Base-by-base conservation (phyloP, 2,329 filamentous ascomycete species). In the Colletotrichum simmondsii region DNA sequence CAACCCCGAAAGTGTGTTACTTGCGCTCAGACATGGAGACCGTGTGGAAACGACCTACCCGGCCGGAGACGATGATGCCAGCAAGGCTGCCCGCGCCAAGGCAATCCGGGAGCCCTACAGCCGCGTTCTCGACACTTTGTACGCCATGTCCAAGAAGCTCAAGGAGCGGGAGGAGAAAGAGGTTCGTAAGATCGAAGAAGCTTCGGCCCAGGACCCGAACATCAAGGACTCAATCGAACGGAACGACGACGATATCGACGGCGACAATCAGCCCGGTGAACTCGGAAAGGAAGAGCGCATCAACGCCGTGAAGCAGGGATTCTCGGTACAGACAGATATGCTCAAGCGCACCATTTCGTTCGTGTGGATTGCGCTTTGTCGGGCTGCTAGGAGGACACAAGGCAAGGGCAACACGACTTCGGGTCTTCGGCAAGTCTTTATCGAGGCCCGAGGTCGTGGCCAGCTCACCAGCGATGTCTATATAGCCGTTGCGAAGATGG, bases 381-480 rank as follows among this genome's bases (percentile, higher is more conserved):
- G 97, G 63, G 94, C 96, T 4, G 98, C 98, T 90, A 94, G 97
- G 69, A 94, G 97, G 65, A 92, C 98, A 19, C 95, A 98, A 82
- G 97, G 97, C 74, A 95, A 95, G 75, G 92, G 92, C 77, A 86
- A 82, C 22, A 84, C 87, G 30, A 83, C 86, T 2, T 86, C 86
- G 52, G 97, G 97, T 3, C 93, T 97, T 77, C 91, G 97, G 73
- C 93, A 95, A 76, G 91, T 98, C 14, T 98, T 99, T 79, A 92
- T 91, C 2, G 95, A 98, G 81, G 95, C 97, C 60, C 91, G 97
- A 42, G 93, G 94, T 78, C 92, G 92, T 75, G 97, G 97, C 22
- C 93, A 95, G 65, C 89, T 99, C 58, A 97, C 95, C 8, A 97
- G 95, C 77, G 97, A 98, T 80, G 94, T 98, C 6, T 99, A 99